Percentiles rank a stretch among this genome's conserved stretches.
Evolutionary conservation across 257 asterid species (phyloP).

Genomic region (Lithospermum erythrorhizon): DNA sequence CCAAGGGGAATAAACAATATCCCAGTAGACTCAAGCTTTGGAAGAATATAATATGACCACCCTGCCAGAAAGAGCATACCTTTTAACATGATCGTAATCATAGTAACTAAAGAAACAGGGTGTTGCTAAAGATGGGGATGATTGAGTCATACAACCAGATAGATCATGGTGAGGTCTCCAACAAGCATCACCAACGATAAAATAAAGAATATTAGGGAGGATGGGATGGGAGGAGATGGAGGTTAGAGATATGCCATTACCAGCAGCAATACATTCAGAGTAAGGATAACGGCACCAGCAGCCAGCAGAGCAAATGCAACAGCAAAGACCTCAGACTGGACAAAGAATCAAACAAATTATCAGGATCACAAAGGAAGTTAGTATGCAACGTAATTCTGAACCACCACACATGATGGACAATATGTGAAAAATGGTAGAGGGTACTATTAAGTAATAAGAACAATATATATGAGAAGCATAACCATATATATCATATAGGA

Average conservation of each 20-base stretch:
- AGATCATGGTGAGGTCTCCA: background rate
- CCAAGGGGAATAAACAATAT: conserved; percentile 84
- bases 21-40: conserved; percentile 95
- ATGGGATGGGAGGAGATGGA: background rate
- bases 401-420: background rate
- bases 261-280: conserved; percentile 84
- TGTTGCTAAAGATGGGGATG: background rate
- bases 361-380: background rate
- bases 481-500: background rate
- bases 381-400: background rate
- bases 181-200: background rate
- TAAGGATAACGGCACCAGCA: conserved; percentile 85
- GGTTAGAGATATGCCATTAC: conserved; percentile 29
- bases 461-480: no score
- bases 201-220: background rate
- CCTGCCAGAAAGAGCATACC: conserved; percentile 26
- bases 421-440: background rate
- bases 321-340: conserved; percentile 94
- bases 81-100: background rate
- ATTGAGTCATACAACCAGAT: background rate
- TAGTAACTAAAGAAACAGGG: background rate
- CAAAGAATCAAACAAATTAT: conserved; percentile 4
- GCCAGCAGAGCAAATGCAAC: conserved; percentile 94
- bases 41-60: conserved; percentile 96
- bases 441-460: background rate